A percentile compares a stretch with the other conserved stretches of the same genome.
Evolutionary conservation across 2,329 filamentous ascomycete genomes (phyloP).

Genomic region (Cordyceps cicadae): DNA sequence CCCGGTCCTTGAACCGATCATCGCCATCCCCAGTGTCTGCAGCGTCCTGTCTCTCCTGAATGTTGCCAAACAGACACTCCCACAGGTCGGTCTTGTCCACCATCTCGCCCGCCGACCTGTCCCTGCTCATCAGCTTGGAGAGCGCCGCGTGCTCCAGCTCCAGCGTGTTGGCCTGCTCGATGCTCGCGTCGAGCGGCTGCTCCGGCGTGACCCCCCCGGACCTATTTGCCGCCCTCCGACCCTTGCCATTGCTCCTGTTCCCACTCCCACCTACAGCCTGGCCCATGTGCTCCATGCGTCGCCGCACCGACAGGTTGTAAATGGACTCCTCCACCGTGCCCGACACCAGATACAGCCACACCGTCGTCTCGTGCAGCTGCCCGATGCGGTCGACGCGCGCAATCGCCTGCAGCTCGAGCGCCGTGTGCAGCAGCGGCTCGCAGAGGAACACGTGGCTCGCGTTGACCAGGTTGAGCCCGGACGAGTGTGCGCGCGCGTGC

Average conservation of each 20-base stretch:
- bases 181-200: slow-evolving; percentile 47
- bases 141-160: slow-evolving; percentile 70
- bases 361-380: slow-evolving; percentile 77
- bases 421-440: slow-evolving; percentile 87
- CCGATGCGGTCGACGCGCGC: slow-evolving; percentile 93
- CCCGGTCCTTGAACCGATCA: slow-evolving; percentile 8
- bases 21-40: slow-evolving; percentile 16
- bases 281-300: slow-evolving; percentile 70
- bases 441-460: slow-evolving; percentile 92
- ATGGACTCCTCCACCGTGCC: slow-evolving; percentile 90
- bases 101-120: slow-evolving; percentile 66
- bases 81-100: slow-evolving; percentile 74
- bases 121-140: slow-evolving; percentile 61
- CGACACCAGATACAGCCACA: slow-evolving; percentile 91
- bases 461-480: slow-evolving; percentile 83
- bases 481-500: slow-evolving; percentile 80
- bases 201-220: slow-evolving; percentile 34
- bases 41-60: slow-evolving; percentile 14
- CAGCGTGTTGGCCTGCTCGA: slow-evolving; percentile 78
- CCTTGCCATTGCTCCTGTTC: slow-evolving; percentile 18
- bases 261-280: slow-evolving; percentile 22
- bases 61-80: slow-evolving; percentile 72
- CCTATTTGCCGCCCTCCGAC: slow-evolving; percentile 20
- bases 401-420: slow-evolving; percentile 89
- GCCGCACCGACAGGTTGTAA: slow-evolving; percentile 73